These are phyloP conservation scores for Juncus effusus DNA, from an alignment of 176 grass and related monocot species.

Conservation along the genomic window DNA sequence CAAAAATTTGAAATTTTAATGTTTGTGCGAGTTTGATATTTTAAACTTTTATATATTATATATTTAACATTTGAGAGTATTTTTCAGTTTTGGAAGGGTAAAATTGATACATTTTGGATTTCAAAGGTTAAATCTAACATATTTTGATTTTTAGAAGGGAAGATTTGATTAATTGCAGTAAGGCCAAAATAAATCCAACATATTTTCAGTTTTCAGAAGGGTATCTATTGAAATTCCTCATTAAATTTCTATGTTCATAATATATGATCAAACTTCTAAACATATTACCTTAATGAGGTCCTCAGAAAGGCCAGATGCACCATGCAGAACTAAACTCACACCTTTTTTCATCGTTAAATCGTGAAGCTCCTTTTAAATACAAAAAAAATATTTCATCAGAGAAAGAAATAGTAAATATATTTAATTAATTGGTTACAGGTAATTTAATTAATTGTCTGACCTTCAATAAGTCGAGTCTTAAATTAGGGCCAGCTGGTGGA, in stretches of 20 bases:
- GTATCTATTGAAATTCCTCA: background rate
- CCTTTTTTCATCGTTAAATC: constrained; percentile 63
- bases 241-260: background rate
- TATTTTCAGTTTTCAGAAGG: no score
- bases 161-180: no score
- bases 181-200: no score
- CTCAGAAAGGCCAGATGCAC: constrained; percentile 72
- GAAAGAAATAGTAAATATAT: background rate
- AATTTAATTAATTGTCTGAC: constrained; percentile 39
- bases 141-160: no score
- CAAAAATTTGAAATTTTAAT: no score
- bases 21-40: no score
- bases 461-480: constrained; percentile 84
- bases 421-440: background rate
- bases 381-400: background rate
- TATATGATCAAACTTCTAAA: constrained; percentile 4
- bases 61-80: no score
- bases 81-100: no score
- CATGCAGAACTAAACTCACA: constrained; percentile 87
- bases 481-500: constrained; percentile 59
- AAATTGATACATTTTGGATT: no score
- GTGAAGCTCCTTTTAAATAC: constrained; percentile 80
- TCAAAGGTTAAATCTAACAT: no score
- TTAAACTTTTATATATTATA: constrained; percentile 17
- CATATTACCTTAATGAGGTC: constrained; percentile 63